A percentile compares a stretch with the other conserved stretches of the same genome.
phyloP scores from a whole-genome alignment of 2,329 filamentous ascomycete species.

The Nigrospora oryzae region DNA sequence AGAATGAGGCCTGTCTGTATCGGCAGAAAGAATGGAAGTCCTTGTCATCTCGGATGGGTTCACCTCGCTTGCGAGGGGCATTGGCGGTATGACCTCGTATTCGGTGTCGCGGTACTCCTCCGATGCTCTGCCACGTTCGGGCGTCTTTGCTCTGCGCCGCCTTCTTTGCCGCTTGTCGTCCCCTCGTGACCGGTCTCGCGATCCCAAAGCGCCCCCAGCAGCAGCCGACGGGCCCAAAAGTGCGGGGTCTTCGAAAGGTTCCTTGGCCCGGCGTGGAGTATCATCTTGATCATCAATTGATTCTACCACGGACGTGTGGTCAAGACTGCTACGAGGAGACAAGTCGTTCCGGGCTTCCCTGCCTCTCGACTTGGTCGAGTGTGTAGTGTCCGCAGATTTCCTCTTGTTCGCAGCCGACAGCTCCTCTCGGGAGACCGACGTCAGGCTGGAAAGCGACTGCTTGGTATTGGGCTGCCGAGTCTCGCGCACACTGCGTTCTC shows the following conservation, averaged over 20 bases:
- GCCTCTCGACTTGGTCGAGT: constrained; percentile 39
- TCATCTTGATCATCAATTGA: constrained; percentile 29
- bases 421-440: constrained; percentile 46
- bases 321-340: constrained; percentile 39
- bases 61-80: constrained; percentile 83
- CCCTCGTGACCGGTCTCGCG: constrained; percentile 29
- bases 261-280: constrained; percentile 35
- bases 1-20: constrained; percentile 65
- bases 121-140: constrained; percentile 35
- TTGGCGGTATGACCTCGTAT: constrained; percentile 59
- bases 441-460: constrained; percentile 54
- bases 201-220: constrained; percentile 24
- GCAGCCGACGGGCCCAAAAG: constrained; percentile 35
- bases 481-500: constrained; percentile 74
- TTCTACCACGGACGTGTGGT: constrained; percentile 38
- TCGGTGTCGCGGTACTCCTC: constrained; percentile 44
- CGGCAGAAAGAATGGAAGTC: constrained; percentile 76
- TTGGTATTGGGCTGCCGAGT: constrained; percentile 38
- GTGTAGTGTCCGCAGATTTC: constrained; percentile 41
- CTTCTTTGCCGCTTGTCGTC: constrained; percentile 44
- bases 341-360: constrained; percentile 48
- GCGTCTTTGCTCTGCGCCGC: constrained; percentile 41
- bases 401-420: constrained; percentile 43
- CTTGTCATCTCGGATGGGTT: constrained; percentile 81
- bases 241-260: constrained; percentile 27